Conservation (phyloP, 2,329 filamentous ascomycete genomes). For the Ceratocystis papillata region DNA sequence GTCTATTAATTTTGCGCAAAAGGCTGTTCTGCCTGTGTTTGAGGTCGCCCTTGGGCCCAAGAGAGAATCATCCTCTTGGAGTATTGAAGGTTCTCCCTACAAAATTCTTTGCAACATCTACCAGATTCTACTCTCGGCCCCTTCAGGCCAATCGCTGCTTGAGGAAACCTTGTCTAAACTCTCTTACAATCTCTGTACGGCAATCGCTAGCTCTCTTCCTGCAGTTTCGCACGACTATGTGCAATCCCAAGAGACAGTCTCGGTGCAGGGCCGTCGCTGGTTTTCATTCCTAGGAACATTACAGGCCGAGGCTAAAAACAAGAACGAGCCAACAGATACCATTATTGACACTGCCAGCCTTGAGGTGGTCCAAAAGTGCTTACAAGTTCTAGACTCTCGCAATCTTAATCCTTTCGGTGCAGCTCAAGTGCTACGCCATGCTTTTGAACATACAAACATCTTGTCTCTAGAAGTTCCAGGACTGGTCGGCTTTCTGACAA, state of each 20-base stretch:
- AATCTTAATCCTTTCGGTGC: conserved; percentile 50
- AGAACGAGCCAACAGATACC: conserved; percentile 28
- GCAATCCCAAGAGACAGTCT: conserved; percentile 58
- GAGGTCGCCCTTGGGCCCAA: conserved; percentile 43
- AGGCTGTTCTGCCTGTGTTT: conserved; percentile 45
- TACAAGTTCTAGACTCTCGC: conserved; percentile 38
- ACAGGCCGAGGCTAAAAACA: conserved; percentile 27
- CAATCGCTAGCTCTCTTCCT: conserved; percentile 64
- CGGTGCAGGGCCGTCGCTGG: conserved; percentile 56
- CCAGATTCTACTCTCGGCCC: conserved; percentile 3
- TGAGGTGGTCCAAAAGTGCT: conserved; percentile 27
- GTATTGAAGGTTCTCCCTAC: conserved; percentile 25
- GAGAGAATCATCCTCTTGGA: conserved; percentile 33
- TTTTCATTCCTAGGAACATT: conserved; percentile 35
- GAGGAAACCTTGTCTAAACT: conserved; percentile 29
- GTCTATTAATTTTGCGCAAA: conserved; percentile 38
- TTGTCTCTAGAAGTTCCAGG: conserved; percentile 14
- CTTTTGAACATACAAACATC: conserved; percentile 19
- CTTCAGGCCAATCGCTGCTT: not conserved
- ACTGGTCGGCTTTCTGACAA: conserved; percentile 19
- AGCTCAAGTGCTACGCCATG: conserved; percentile 35
- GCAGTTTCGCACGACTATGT: conserved; percentile 70
- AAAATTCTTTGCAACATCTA: conserved; percentile 20
- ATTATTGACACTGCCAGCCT: conserved; percentile 30
- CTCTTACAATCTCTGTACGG: conserved; percentile 49